Conservation (phyloP, 495 filamentous ascomycete species). For the Penicillium herquei region DNA sequence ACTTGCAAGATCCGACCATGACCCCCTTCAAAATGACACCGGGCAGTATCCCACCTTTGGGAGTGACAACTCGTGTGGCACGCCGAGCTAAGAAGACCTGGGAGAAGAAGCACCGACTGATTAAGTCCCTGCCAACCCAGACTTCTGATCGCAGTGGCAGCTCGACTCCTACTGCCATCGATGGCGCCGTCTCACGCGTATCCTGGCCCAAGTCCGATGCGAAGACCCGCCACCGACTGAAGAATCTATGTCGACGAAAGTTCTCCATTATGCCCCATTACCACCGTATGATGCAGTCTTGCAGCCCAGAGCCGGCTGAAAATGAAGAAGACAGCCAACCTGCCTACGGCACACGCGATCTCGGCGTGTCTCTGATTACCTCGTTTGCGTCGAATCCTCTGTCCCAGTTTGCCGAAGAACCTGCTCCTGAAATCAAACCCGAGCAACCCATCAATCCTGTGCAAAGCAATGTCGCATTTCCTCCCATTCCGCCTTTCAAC, state of each 20-base stretch:
- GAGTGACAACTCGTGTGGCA: conserved; percentile 85
- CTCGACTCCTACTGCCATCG: conserved; percentile 55
- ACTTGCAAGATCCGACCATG: conserved; percentile 86
- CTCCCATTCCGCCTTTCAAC: conserved; percentile 8
- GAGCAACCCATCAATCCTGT: conserved; percentile 40
- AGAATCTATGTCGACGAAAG: conserved; percentile 77
- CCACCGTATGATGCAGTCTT: conserved; percentile 67
- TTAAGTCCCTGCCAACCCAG: conserved; percentile 3
- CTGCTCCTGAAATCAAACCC: conserved; percentile 17
- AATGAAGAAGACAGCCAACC: conserved; percentile 27
- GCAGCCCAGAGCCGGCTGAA: conserved; percentile 73
- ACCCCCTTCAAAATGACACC: conserved; percentile 92
- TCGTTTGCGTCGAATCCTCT: conserved; percentile 75
- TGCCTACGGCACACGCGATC: conserved; percentile 68
- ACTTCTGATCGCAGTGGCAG: conserved; percentile 54
- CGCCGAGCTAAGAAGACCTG: conserved; percentile 82
- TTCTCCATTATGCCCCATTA: conserved; percentile 65
- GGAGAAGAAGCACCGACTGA: conserved; percentile 41
- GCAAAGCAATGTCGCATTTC: conserved; percentile 5
- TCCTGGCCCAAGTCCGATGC: conserved; percentile 82
- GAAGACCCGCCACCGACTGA: conserved; percentile 76
- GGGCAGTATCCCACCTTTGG: conserved; percentile 80
- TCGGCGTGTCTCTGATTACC: conserved; percentile 79
- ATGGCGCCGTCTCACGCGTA: conserved; percentile 23
- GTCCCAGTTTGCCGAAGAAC: conserved; percentile 54